Percentiles rank a stretch among this genome's conserved stretches.
Conservation (phyloP, 2,329 filamentous ascomycete genomes). For the Fusarium sp. region DNA sequence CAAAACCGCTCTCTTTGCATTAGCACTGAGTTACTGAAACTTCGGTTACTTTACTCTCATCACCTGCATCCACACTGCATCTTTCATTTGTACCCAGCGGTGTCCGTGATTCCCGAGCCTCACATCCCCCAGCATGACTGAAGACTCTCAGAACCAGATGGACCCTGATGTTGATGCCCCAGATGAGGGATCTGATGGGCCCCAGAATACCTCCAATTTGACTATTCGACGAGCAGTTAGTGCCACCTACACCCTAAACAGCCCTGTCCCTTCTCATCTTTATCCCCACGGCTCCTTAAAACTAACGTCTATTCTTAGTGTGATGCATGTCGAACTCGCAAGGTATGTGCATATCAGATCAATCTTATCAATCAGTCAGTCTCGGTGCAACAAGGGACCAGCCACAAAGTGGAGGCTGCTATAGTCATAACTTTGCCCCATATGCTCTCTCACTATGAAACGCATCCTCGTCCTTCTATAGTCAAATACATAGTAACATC, state of each 20-base stretch:
- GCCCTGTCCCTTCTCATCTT: background rate
- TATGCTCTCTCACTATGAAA: background rate
- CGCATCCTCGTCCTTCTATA: background rate
- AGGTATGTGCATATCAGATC: conserved; percentile 44
- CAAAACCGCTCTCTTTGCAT: background rate
- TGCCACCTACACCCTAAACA: conserved; percentile 2
- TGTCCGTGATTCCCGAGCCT: conserved; percentile 16
- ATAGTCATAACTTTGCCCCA: background rate
- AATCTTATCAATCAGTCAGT: conserved; percentile 24
- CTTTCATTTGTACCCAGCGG: background rate
- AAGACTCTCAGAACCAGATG: conserved; percentile 28
- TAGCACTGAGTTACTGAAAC: background rate
- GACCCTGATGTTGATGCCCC: conserved; percentile 32
- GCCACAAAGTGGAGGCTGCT: background rate
- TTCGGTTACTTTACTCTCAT: background rate
- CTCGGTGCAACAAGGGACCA: background rate
- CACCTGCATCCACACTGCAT: background rate
- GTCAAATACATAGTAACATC: conserved; percentile 19
- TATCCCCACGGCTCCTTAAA: background rate
- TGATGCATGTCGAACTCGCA: conserved; percentile 50
- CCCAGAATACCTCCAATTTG: conserved; percentile 34
- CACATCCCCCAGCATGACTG: conserved; percentile 19
- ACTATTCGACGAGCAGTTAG: conserved; percentile 44
- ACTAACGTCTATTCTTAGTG: conserved; percentile 46
- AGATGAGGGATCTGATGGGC: conserved; percentile 41